Evolutionary conservation across 2,329 filamentous ascomycete genomes (phyloP).

Genomic region (Fonsecaea pugnacius): DNA sequence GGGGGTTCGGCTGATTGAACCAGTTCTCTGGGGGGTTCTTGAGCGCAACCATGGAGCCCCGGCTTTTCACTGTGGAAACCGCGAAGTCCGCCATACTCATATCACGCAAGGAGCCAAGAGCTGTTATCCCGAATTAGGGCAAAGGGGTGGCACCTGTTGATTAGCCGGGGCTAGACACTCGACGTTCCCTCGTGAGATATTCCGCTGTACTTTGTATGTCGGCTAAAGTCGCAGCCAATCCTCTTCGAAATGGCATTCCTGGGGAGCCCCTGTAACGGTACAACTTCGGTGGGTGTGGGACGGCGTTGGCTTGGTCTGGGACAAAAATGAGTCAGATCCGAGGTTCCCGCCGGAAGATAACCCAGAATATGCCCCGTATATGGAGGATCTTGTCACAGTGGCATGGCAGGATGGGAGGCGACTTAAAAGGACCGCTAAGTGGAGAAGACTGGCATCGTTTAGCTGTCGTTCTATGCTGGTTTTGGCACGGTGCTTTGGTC

Average conservation of each 20-base stretch:
- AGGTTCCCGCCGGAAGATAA: not conserved
- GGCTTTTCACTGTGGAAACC: not conserved
- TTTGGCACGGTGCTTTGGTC: no score
- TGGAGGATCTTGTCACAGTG: not conserved
- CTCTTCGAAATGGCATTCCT: not conserved
- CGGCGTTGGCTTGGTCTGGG: not conserved
- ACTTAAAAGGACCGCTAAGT: not conserved
- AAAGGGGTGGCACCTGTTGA: not conserved
- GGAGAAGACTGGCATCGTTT: no score
- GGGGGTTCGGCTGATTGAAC: not conserved
- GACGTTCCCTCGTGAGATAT: not conserved
- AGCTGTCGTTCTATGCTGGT: no score
- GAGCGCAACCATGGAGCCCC: not conserved
- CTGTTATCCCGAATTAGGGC: not conserved
- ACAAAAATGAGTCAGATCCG: not conserved
- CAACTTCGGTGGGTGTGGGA: not conserved
- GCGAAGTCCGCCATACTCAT: not conserved
- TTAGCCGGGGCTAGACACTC: not conserved
- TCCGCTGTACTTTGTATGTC: not conserved
- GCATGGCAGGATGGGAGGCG: no score
- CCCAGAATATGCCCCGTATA: not conserved
- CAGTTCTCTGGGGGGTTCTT: not conserved
- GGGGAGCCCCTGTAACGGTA: not conserved
- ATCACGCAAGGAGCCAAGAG: not conserved
- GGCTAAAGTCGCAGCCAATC: not conserved